Base-by-base conservation (phyloP, 345 rosid genomes). In the Populus simonii region DNA sequence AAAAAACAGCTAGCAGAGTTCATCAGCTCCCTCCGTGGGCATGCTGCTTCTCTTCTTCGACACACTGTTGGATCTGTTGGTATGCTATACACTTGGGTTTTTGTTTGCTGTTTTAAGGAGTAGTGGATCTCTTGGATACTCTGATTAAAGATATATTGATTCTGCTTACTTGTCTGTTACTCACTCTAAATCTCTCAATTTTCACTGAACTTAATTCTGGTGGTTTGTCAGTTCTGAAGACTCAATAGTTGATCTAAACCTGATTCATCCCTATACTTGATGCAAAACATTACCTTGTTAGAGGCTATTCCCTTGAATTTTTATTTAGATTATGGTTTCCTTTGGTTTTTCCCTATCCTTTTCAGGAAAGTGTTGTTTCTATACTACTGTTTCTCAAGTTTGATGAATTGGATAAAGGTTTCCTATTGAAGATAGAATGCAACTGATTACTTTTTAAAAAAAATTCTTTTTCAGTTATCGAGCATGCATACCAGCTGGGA, bases 41-140 rank as follows among this genome's bases (percentile, higher is more conserved):
- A 87, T 79, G 94, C 88, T 72, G 96, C 97, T 33, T 18, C 87
- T 66, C 93, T 91, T 78, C 97, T 96, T 72, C 90, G 98, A 38
- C 95, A 96, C 81, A 86, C 87, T 92, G 94, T 91, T 84, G 99
- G 97, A 80, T 94, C 98, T 69, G 88, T 89, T 80, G 97, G 99
- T 96, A 90, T 66, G 93, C 84, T 63, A 18, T 18, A 18, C 49
- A 2, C 29, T 25, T 55, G 20, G 33, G 4, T 47, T 51, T 47
- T n/a, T 22, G 17, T 39, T 66, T 23, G 55, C 62, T 57, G 16
- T 13, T 7, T 23, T 11, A 38, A 10, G 6, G 39, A 33, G 17
- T 17, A 11, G 9, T 53, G 66, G 78, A 68, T 63, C 9, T 18
- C 20, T n/a, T 0, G 2, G 29, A 49, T 68, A 1, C 9, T 49